A percentile compares a stretch with the other conserved stretches of the same genome.
Evolutionary conservation across 129 eudicot genomes (phyloP).

Genomic region (Rutidosis leptorrhynchoides): DNA sequence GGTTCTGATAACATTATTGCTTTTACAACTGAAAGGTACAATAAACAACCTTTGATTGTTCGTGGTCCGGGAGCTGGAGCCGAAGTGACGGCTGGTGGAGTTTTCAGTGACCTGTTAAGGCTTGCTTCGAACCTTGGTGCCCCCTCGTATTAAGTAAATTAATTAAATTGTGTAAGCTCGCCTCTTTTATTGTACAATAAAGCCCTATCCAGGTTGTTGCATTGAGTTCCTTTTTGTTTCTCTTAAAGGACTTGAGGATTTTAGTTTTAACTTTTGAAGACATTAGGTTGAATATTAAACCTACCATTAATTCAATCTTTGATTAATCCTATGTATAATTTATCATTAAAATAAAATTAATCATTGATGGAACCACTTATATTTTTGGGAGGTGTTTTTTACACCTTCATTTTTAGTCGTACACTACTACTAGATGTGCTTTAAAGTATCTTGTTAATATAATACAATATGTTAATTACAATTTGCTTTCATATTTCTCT

Average conservation of each 20-base stretch:
- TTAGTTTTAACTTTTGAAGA: constrained; percentile 16
- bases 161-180: not conserved
- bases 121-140: constrained; percentile 97
- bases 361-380: no score
- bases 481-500: no score
- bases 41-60: constrained; percentile 80
- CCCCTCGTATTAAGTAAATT: constrained; percentile 51
- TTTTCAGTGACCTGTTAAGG: constrained; percentile 86
- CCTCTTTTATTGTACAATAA: constrained; percentile 12
- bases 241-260: constrained; percentile 7
- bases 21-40: constrained; percentile 85
- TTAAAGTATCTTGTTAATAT: no score
- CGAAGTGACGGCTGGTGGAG: constrained; percentile 97
- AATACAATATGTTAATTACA: no score
- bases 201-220: constrained; percentile 10
- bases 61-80: constrained; percentile 99
- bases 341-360: no score
- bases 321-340: no score
- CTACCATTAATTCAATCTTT: no score
- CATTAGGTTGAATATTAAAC: not conserved
- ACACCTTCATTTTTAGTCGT: no score
- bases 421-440: no score
- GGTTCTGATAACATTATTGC: constrained; percentile 97
- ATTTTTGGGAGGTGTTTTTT: no score
- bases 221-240: not conserved